A percentile compares a stretch with the other conserved stretches of the same genome.
phyloP scores from a whole-genome alignment of 1,284 basidiomycete genomes.

The Cystobasidium slooffiae region DNA sequence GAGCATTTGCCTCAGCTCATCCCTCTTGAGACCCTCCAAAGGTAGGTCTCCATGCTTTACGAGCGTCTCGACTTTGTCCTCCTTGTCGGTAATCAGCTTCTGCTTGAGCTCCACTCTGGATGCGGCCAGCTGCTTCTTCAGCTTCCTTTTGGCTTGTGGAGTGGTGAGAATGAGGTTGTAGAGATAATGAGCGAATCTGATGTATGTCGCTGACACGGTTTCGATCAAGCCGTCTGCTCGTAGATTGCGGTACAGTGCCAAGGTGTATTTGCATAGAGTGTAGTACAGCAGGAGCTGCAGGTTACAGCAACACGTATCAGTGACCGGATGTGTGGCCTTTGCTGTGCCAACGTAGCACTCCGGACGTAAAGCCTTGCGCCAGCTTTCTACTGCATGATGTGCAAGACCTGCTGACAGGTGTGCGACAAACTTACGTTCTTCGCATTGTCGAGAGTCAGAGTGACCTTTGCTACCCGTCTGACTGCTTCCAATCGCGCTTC shows the following conservation, averaged over 20 bases:
- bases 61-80: conserved; percentile 36
- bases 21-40: conserved; percentile 67
- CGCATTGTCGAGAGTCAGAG: conserved; percentile 46
- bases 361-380: too few relatives aligned
- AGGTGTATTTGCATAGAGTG: conserved; percentile 44
- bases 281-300: conserved; percentile 48
- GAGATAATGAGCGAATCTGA: conserved; percentile 61
- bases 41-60: conserved; percentile 69
- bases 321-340: too few relatives aligned
- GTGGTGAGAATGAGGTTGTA: conserved; percentile 69
- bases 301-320: background rate
- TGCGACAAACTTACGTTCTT: conserved; percentile 44
- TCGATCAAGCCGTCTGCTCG: conserved; percentile 48
- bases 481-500: conserved; percentile 1
- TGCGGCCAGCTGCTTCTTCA: conserved; percentile 71
- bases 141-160: conserved; percentile 70
- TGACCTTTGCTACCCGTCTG: background rate
- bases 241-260: conserved; percentile 46
- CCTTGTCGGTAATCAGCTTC: conserved; percentile 47
- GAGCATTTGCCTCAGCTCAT: conserved; percentile 81
- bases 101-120: conserved; percentile 51
- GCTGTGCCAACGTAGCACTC: too few relatives aligned
- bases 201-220: conserved; percentile 45
- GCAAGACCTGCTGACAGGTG: conserved; percentile 4
- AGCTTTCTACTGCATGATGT: background rate